Conservation (phyloP, 2,329 filamentous ascomycete genomes). For the Colletotrichum sp. region DNA sequence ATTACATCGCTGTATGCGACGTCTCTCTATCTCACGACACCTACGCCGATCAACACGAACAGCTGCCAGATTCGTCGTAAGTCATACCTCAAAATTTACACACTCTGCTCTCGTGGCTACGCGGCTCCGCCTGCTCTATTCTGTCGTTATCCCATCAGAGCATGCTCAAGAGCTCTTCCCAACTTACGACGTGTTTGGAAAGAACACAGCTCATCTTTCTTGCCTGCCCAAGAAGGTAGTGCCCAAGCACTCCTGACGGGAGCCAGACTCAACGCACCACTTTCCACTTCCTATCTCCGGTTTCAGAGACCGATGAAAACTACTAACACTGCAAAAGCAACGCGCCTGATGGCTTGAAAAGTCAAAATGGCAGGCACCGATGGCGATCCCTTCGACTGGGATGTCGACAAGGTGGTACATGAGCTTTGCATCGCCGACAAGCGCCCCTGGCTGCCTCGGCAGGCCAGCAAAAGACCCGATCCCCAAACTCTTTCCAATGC, state of each 20-base stretch:
- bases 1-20: background rate
- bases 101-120: background rate
- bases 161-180: background rate
- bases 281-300: background rate
- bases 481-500: constrained; percentile 53
- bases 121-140: background rate
- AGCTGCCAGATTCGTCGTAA: background rate
- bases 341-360: background rate
- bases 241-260: background rate
- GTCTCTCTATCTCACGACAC: background rate
- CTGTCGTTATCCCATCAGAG: background rate
- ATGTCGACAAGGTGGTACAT: constrained; percentile 67
- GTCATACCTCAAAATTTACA: background rate
- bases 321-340: background rate
- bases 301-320: background rate
- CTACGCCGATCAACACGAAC: background rate
- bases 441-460: constrained; percentile 50
- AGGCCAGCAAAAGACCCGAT: constrained; percentile 51
- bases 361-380: constrained; percentile 34
- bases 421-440: constrained; percentile 63
- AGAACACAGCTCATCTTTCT: background rate
- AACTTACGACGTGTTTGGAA: background rate
- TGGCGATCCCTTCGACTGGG: constrained; percentile 78
- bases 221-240: background rate
- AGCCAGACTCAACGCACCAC: background rate